Base-by-base conservation (phyloP, 257 asterid species). In the Solanum habrochaites region DNA sequence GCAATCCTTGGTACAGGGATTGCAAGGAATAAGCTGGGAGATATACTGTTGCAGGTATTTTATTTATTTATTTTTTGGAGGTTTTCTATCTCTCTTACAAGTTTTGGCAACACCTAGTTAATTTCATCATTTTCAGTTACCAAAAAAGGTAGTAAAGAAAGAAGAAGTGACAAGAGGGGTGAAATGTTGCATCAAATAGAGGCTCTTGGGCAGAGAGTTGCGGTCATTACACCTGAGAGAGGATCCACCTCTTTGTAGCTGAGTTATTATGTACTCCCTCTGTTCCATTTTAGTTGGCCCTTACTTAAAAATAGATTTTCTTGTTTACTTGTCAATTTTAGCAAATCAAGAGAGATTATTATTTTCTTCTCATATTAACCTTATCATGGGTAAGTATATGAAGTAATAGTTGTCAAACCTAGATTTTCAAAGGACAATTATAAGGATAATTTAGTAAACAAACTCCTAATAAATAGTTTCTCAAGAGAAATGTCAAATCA, bases 1-100 rank as follows among this genome's bases (percentile, higher is more conserved):
- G 87, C 99, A 82, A 95, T 97, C 85, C 99, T 96, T 89, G 97
- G 98, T 87, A 96, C 98, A 71, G 99, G 99, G 85, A 96, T 97
- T 75, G 93, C 94, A 85, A 93, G 99, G 90, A 96, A 93, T 87
- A 96, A 96, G 90, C 82, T 97, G 67, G 99, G 99, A 39, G 99
- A 97, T 89, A 94, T 97, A 83, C 88, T 96, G 87, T 83, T 97
- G 92, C 98, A 93, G 99, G 99, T 96, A 91, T 75, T 21, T 4
- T 43, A 45, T 64, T 86, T 60, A 66, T 78, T 10, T 47, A 70
- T n/a, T 8, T 88, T 83, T 73, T 3, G 45, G 56, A 83, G 25
- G 70, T 23, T 82, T 11, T 80, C 43, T 81, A 1, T 78, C 66
- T 45, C 40, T 78, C 66, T 45, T 45, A 20, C 66, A 80, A 80